Evolutionary conservation across 495 filamentous ascomycete species (phyloP).

Genomic region (Hyaloscypha finlandica): DNA sequence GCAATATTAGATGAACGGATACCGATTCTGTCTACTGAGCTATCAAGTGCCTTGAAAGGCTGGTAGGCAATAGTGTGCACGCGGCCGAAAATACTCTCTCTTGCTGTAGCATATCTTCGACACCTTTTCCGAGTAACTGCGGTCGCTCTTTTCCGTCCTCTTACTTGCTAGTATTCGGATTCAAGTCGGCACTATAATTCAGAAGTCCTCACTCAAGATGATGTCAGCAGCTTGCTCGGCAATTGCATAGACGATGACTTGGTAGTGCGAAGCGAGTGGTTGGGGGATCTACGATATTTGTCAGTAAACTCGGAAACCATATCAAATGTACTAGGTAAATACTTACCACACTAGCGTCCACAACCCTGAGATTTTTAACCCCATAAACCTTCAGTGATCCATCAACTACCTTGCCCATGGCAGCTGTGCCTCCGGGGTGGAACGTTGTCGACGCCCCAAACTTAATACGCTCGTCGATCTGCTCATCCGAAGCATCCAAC

Average conservation of each 20-base stretch:
- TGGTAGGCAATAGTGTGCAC: too few species aligned
- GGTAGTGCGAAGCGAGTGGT: slow-evolving; percentile 37
- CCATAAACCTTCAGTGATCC: slow-evolving; percentile 55
- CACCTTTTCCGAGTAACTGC: too few species aligned
- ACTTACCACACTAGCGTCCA: slow-evolving; percentile 53
- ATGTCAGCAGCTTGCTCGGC: slow-evolving; percentile 62
- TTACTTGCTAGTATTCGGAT: too few species aligned
- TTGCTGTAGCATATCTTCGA: too few species aligned
- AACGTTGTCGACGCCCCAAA: slow-evolving; percentile 48
- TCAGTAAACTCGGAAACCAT: too few species aligned
- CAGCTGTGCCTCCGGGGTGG: slow-evolving; percentile 59
- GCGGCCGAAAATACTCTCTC: too few species aligned
- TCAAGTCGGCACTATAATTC: too few species aligned
- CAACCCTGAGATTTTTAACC: slow-evolving; percentile 56
- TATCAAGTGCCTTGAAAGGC: too few species aligned
- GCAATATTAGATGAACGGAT: too few species aligned
- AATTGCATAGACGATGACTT: slow-evolving; percentile 50
- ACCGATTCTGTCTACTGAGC: too few species aligned
- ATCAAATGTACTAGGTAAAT: too few species aligned
- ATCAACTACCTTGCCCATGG: slow-evolving; percentile 53
- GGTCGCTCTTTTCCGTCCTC: too few species aligned
- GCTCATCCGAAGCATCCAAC: slow-evolving; percentile 38
- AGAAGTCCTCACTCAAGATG: slow-evolving; percentile 30
- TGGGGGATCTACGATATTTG: slow-evolving; percentile 41
- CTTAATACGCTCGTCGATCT: slow-evolving; percentile 50